Evolutionary conservation across 257 asterid species (phyloP).

Genomic region (Solanum microdontum): DNA sequence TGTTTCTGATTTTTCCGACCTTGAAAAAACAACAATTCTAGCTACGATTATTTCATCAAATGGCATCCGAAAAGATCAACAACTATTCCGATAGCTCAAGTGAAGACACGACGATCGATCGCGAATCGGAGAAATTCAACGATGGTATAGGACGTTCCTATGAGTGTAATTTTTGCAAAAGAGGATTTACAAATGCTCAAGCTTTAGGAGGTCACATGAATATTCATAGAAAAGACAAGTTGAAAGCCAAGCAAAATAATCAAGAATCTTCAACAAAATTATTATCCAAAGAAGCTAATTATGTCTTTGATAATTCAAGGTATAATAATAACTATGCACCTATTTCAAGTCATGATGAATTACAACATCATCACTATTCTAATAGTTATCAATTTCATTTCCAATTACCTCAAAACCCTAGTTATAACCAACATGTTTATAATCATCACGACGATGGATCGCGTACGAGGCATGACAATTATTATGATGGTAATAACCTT

Average conservation of each 20-base stretch:
- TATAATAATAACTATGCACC: background rate
- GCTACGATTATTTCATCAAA: background rate
- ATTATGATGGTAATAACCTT: constrained; percentile 15
- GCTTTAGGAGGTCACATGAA: constrained; percentile 96
- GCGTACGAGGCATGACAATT: constrained; percentile 4
- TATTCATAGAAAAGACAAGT: constrained; percentile 71
- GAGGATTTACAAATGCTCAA: constrained; percentile 84
- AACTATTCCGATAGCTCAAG: constrained; percentile 26
- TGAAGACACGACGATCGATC: constrained; percentile 12
- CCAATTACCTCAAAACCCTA: constrained; percentile 50
- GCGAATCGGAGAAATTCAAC: constrained; percentile 16
- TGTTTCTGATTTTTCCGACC: background rate
- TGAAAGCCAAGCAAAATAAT: constrained; percentile 35
- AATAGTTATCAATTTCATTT: constrained; percentile 19
- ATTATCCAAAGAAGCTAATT: constrained; percentile 2
- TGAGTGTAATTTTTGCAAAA: constrained; percentile 67
- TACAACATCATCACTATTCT: constrained; percentile 3
- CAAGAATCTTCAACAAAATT: constrained; percentile 3
- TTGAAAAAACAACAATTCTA: background rate
- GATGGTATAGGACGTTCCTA: constrained; percentile 51
- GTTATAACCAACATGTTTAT: constrained; percentile 5
- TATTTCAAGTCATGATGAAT: constrained; percentile 1
- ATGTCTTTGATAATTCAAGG: constrained; percentile 2
- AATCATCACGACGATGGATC: constrained; percentile 8
- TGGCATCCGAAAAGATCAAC: constrained; percentile 28